A percentile compares a stretch with the other conserved stretches of the same genome.
Evolutionary conservation across 1,139 yeast genomes (phyloP).

Genomic region (Pichia cactophila): DNA sequence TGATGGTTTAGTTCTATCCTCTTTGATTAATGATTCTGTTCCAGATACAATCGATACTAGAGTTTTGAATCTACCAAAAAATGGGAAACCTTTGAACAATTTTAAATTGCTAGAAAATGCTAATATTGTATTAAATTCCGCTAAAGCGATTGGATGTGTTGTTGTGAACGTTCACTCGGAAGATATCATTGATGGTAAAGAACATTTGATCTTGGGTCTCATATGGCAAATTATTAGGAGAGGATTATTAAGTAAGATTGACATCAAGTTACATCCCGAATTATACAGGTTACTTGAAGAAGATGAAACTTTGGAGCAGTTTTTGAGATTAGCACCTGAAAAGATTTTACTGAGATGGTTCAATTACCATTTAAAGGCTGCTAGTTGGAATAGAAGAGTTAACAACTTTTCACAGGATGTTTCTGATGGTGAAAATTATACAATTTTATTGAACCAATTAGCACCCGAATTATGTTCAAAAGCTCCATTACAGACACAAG

Average conservation of each 20-base stretch:
- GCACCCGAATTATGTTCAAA: constrained; percentile 78
- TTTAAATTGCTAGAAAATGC: constrained; percentile 97
- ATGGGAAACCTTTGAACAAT: constrained; percentile 77
- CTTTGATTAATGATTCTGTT: constrained; percentile 92
- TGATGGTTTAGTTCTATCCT: constrained; percentile 88
- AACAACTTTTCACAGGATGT: constrained; percentile 81
- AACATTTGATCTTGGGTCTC: constrained; percentile 87
- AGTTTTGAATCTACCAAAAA: constrained; percentile 82
- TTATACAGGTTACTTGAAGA: constrained; percentile 89
- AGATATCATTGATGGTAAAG: constrained; percentile 94
- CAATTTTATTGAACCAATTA: constrained; percentile 79
- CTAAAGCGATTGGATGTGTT: constrained; percentile 97
- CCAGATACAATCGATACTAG: constrained; percentile 98
- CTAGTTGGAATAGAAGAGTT: constrained; percentile 85
- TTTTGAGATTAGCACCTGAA: constrained; percentile 94
- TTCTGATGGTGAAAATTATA: constrained; percentile 91
- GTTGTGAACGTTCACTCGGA: constrained; percentile 97
- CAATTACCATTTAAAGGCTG: constrained; percentile 90
- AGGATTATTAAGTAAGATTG: constrained; percentile 89
- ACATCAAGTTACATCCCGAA: constrained; percentile 94
- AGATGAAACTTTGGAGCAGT: constrained; percentile 95
- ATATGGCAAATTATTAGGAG: constrained; percentile 98
- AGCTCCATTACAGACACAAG: constrained; percentile 69
- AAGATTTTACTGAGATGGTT: constrained; percentile 96
- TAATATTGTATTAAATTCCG: constrained; percentile 93